Evolutionary conservation across 345 rosid genomes (phyloP), one percentile per base, ranked within the genome.

Genomic region (Psidium guajava): DNA sequence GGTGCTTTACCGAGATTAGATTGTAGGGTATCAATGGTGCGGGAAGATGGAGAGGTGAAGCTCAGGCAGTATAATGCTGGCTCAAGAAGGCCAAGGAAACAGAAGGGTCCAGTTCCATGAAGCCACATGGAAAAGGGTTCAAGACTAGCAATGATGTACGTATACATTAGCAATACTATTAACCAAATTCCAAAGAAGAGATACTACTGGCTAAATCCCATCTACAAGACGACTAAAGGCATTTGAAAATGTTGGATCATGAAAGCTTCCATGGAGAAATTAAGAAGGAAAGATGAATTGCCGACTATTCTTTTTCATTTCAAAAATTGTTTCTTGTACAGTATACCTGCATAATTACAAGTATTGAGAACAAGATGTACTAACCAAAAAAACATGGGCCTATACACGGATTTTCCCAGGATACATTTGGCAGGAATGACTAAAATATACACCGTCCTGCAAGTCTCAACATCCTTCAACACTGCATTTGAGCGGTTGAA

Each of bases 381-480:
- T 95, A 90, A 96, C 99, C 99, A 93, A 95, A 93, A 93, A 94
- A 95, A 92, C 90, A 92, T 86, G 93, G 91, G 93, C 93, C 93
- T 93, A 94, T 86, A 93, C 93, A 92, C 86, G 75, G 95, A 89
- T 90, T 95, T 69, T 91, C 94, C 89, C 86, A 84, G 93, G 95
- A 93, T 90, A 94, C 89, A 92, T 88, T 91, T 90, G 93, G 90
- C 97, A 90, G 95, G 95, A 88, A 93, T 91, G 91, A 91, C 90
- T 93, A 95, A 93, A 95, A 92, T 95, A 89, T 92, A 94, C 90
- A 93, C 89, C 88, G 90, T 93, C 96, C 98, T 91, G 93, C 89
- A 94, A 93, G 90, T 88, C 92, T 89, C 96, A 88, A 82, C 87
- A 86, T 88, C 85, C 86, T 87, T 88, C 83, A 83, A 82, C 59